These are phyloP conservation scores for Aspergillus sclerotialis DNA, from an alignment of 2,329 filamentous ascomycete genomes.

Conservation along the genomic window DNA sequence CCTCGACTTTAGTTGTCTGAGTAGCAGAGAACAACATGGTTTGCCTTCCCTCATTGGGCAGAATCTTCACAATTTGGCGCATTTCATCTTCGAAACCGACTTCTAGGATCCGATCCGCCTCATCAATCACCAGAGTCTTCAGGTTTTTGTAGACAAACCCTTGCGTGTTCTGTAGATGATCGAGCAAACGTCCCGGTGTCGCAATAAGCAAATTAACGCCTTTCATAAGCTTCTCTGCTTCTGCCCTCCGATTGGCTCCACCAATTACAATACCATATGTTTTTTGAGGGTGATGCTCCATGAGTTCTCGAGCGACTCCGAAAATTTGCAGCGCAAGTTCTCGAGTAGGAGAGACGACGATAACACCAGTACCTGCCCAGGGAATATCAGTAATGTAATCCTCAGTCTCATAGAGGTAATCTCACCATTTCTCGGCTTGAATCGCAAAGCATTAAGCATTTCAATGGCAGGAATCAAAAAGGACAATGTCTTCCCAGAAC, in stretches of 20 bases:
- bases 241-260: slow-evolving; percentile 81
- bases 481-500: slow-evolving; percentile 88
- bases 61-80: slow-evolving; percentile 89
- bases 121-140: slow-evolving; percentile 87
- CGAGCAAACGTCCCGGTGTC: slow-evolving; percentile 83
- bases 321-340: slow-evolving; percentile 96
- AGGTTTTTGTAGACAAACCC: slow-evolving; percentile 89
- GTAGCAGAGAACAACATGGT: slow-evolving; percentile 99
- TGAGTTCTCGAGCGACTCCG: slow-evolving; percentile 84
- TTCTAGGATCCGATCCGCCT: slow-evolving; percentile 93
- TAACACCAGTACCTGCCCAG: slow-evolving; percentile 65
- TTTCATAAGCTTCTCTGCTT: slow-evolving; percentile 89
- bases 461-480: slow-evolving; percentile 93
- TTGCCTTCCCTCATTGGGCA: slow-evolving; percentile 79
- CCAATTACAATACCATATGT: slow-evolving; percentile 96
- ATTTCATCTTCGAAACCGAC: slow-evolving; percentile 99
- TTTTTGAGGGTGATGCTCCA: slow-evolving; percentile 78
- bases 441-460: slow-evolving; percentile 80
- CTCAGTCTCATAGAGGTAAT: not conserved
- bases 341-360: slow-evolving; percentile 86
- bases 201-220: slow-evolving; percentile 93
- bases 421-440: slow-evolving; percentile 82
- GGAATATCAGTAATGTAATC: slow-evolving; percentile 5
- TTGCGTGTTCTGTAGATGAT: slow-evolving; percentile 88
- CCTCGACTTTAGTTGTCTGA: slow-evolving; percentile 97